Evolutionary conservation across 2,329 filamentous ascomycete species (phyloP).

Genomic region (Emergomyces africanus): DNA sequence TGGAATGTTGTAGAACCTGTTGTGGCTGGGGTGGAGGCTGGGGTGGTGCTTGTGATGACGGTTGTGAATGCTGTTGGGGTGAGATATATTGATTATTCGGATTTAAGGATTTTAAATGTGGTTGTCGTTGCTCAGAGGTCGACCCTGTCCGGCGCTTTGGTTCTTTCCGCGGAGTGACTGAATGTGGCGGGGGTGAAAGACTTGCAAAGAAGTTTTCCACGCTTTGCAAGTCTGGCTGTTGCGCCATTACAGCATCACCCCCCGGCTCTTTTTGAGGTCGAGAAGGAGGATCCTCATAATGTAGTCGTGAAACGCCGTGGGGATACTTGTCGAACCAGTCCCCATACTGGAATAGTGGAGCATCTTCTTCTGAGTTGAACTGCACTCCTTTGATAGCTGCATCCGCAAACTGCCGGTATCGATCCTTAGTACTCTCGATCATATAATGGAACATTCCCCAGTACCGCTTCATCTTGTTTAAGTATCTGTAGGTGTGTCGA

Average conservation of each 20-base stretch:
- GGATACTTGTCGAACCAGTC: conserved; percentile 97
- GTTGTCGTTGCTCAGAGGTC: not conserved
- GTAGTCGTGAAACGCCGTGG: conserved; percentile 71
- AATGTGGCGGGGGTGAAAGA: conserved; percentile 49
- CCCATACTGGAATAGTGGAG: conserved; percentile 79
- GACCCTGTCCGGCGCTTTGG: conserved; percentile 25
- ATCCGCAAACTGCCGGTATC: conserved; percentile 76
- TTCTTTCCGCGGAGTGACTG: conserved; percentile 37
- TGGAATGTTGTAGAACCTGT: conserved; percentile 10
- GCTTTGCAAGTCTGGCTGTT: conserved; percentile 81
- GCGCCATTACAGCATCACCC: conserved; percentile 77
- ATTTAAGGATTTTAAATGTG: not conserved
- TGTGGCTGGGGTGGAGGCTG: conserved; percentile 5
- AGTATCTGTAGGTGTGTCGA: conserved; percentile 74
- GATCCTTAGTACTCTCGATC: conserved; percentile 79
- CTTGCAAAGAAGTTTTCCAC: conserved; percentile 90
- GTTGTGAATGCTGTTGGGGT: conserved; percentile 2
- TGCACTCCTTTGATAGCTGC: conserved; percentile 51
- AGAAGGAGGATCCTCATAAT: conserved; percentile 64
- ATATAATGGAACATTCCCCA: conserved; percentile 99
- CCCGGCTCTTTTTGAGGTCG: conserved; percentile 60
- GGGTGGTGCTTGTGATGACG: conserved; percentile 4
- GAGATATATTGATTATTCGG: not conserved
- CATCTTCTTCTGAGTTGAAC: conserved; percentile 35
- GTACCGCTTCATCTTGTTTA: conserved; percentile 90